Evolutionary conservation across 2,329 filamentous ascomycete genomes (phyloP), one percentile per base, ranked within the genome.

Genomic region (Pestalotiopsis sp.): DNA sequence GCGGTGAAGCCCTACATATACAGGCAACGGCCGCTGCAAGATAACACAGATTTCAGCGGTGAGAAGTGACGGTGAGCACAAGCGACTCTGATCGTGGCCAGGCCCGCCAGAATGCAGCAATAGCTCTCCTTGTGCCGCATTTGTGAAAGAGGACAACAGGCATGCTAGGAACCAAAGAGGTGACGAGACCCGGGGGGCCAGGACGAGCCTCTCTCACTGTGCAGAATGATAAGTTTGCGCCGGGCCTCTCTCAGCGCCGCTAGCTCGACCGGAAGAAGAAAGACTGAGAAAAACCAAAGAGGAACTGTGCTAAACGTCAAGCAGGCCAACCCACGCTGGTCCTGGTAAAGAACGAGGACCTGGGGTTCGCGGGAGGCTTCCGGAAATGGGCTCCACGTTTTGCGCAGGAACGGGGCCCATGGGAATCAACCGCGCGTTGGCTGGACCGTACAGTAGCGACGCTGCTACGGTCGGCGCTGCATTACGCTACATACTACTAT

Each of bases 351-450:
- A 64, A 68, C 72, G 69, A 73, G 70, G 71, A 70, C 66, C 72
- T 69, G 70, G 73, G 72, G 72, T 70, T 59, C 73, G 73, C 73
- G 73, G 73, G 71, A 73, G 68, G 58, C 72, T 73, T 74, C 73
- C 73, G 73, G 73, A 31, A 61, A 68, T 61, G 65, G 69, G 70
- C 64, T 70, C 73, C 73, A 74, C 71, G 72, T 72, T 52, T 52
- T 52, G 72, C 67, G 69, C 72, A 58, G 45, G 64, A 66, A 66
- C 64, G 64, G 64, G 36, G 5, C 39, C 62, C 31, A 17, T 20
- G 59, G 14, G 12, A 20, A 17, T 38, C 31, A 11, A 62, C 23
- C 20, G 31, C 31, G 31, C 45, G 45, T 52, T 52, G 45, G 45
- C 45, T 52, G 17, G 45, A 52, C 45, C 45, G 20, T 52, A 52